phyloP scores from a whole-genome alignment of 805 yeast genomes.

The Lachancea nothofagi region DNA sequence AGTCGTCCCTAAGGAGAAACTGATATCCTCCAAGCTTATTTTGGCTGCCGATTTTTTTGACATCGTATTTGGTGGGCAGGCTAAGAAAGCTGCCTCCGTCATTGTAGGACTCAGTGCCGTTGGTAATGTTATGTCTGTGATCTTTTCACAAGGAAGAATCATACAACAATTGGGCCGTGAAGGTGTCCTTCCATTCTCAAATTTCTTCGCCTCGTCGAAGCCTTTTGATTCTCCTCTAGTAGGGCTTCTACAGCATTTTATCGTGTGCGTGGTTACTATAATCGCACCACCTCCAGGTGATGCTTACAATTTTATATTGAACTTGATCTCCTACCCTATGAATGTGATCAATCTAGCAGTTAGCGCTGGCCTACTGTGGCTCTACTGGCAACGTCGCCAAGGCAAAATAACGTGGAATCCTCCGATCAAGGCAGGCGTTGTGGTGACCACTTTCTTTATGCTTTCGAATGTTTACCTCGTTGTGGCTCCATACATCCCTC shows the following conservation, averaged over 20 bases:
- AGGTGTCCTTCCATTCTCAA: slow-evolving; percentile 70
- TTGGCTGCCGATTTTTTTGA: slow-evolving; percentile 73
- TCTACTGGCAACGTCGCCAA: slow-evolving; percentile 46
- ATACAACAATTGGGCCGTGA: slow-evolving; percentile 79
- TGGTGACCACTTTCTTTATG: slow-evolving; percentile 59
- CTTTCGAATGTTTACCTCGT: slow-evolving; percentile 62
- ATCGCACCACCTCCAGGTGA: slow-evolving; percentile 84
- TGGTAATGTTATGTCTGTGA: slow-evolving; percentile 77
- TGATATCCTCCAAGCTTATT: slow-evolving; percentile 57
- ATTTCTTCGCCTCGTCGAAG: slow-evolving; percentile 60
- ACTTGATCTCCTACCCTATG: slow-evolving; percentile 75
- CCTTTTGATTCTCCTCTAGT: slow-evolving; percentile 72
- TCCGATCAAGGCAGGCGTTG: slow-evolving; percentile 59
- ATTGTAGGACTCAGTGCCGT: slow-evolving; percentile 77
- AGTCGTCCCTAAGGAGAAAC: slow-evolving; percentile 64
- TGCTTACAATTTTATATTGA: slow-evolving; percentile 75
- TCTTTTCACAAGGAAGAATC: slow-evolving; percentile 76
- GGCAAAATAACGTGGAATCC: slow-evolving; percentile 62
- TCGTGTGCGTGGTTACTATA: slow-evolving; percentile 66
- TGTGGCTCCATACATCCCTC: slow-evolving; percentile 77
- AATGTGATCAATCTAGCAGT: slow-evolving; percentile 67
- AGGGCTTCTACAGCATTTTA: slow-evolving; percentile 72
- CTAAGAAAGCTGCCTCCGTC: slow-evolving; percentile 68
- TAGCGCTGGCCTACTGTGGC: slow-evolving; percentile 51
- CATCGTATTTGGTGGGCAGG: slow-evolving; percentile 62